Evolutionary conservation across 2,329 filamentous ascomycete genomes (phyloP), one percentile per base, ranked within the genome.

Genomic region (Scedosporium minutisporum): DNA sequence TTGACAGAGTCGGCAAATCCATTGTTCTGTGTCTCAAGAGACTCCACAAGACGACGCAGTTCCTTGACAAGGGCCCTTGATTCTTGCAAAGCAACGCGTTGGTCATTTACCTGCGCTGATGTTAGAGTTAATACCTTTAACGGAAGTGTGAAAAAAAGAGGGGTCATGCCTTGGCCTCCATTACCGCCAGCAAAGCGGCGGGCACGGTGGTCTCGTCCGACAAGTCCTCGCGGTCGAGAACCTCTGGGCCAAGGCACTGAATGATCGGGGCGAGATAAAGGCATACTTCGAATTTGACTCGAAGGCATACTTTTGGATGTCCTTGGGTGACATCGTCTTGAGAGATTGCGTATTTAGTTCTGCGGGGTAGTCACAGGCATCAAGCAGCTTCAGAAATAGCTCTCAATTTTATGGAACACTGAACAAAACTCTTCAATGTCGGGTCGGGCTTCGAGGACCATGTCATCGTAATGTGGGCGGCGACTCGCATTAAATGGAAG

Each of bases 231-330:
- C 25, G 3, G 23, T 62, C 55, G 33, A 62, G 60, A 9, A 23
- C 60, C 18, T 62, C 55, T 21, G 38, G 27, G 16, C 60, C 60
- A 18, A 62, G 60, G 23, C 21, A 46, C 18, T 29, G 33, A 33
- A 62, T 27, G 9, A 62, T 29, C 2, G 60, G 33, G 12, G 51
- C 27, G 14, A 80, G 5, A 86, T 67, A 66, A 88, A 87, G 38
- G 77, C 79, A 66, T 82, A 84, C 66, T 88, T 88, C 62, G 82
- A 74, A 70, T 85, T 87, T 9, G 82, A 80, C 61, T 80, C 80
- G 62, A 80, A 77, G 1, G 80, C 78, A 65, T 84, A 82, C 67
- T 80, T 85, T 66, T 79, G 78, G 61, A 77, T 73, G 21, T 79
- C 75, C 3, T 71, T 68, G 6, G 76, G 67, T 2, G 76, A 70